phyloP scores from a whole-genome alignment of 2,329 filamentous ascomycete species.

The Colletotrichum australisinense region DNA sequence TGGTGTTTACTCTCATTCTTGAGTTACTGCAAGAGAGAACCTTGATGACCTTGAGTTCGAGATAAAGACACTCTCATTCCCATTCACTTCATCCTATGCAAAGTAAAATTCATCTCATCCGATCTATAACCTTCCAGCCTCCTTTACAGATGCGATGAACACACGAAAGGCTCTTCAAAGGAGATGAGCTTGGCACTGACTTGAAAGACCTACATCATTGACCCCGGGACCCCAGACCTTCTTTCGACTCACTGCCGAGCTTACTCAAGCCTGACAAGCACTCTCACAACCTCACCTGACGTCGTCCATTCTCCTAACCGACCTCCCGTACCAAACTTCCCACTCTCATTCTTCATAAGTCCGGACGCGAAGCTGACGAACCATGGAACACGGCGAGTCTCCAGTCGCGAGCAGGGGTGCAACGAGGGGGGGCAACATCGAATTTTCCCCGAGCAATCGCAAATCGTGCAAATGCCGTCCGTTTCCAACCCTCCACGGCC shows the following conservation, averaged over 20 bases:
- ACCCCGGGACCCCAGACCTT: background rate
- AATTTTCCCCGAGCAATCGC: background rate
- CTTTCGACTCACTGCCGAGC: background rate
- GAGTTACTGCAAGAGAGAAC: background rate
- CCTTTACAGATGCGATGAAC: background rate
- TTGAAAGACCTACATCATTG: background rate
- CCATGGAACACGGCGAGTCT: background rate
- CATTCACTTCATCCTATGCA: too few species aligned
- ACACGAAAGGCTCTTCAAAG: background rate
- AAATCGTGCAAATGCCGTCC: background rate
- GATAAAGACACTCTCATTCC: background rate
- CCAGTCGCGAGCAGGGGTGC: background rate
- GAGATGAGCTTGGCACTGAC: background rate
- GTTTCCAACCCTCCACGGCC: background rate
- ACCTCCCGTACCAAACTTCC: background rate
- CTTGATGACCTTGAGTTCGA: background rate
- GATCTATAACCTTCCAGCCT: too few species aligned
- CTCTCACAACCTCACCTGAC: background rate
- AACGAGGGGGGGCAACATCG: background rate
- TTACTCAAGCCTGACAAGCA: background rate
- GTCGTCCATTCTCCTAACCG: background rate
- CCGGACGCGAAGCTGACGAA: background rate
- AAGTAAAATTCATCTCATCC: background rate
- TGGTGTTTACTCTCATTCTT: too few species aligned
- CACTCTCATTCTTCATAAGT: background rate